These are phyloP conservation scores for Pulicaria dysenterica DNA, from an alignment of 129 eudicot genomes.

Conservation along the genomic window DNA sequence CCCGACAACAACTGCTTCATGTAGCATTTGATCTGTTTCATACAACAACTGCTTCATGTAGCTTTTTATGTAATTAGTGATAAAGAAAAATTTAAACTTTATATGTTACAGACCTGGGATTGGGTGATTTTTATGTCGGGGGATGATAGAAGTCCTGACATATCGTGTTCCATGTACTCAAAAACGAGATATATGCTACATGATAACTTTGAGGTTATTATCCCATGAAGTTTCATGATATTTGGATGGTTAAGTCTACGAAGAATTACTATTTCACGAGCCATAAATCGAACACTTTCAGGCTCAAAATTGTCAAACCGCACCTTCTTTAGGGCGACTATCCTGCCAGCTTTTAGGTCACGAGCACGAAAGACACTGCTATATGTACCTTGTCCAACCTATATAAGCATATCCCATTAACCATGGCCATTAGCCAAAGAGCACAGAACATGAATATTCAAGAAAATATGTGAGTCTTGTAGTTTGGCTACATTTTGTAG, in stretches of 20 bases:
- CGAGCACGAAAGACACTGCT: conserved; percentile 92
- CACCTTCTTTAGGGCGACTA: conserved; percentile 88
- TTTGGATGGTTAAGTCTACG: conserved; percentile 95
- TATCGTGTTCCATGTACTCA: conserved; percentile 96
- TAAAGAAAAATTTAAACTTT: not conserved
- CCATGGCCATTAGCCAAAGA: conserved; percentile 3
- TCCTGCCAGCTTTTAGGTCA: conserved; percentile 64
- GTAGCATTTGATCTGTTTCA: conserved; percentile 81
- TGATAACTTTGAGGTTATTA: conserved; percentile 75
- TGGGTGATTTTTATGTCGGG: conserved; percentile 76
- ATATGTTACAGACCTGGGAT: conserved; percentile 64
- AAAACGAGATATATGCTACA: conserved; percentile 90
- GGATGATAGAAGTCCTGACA: conserved; percentile 77
- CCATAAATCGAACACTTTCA: conserved; percentile 98
- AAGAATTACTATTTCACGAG: conserved; percentile 80
- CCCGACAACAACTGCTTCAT: conserved; percentile 86
- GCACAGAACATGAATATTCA: no score
- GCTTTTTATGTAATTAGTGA: not conserved
- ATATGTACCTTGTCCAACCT: conserved; percentile 96
- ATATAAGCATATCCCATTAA: conserved; percentile 17
- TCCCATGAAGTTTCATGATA: conserved; percentile 78
- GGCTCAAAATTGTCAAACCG: conserved; percentile 95
- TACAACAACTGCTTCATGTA: not conserved
- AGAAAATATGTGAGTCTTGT: not conserved
- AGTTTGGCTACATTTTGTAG: no score